Conservation (phyloP, 495 filamentous ascomycete species). For the Xylaria palmicola region DNA sequence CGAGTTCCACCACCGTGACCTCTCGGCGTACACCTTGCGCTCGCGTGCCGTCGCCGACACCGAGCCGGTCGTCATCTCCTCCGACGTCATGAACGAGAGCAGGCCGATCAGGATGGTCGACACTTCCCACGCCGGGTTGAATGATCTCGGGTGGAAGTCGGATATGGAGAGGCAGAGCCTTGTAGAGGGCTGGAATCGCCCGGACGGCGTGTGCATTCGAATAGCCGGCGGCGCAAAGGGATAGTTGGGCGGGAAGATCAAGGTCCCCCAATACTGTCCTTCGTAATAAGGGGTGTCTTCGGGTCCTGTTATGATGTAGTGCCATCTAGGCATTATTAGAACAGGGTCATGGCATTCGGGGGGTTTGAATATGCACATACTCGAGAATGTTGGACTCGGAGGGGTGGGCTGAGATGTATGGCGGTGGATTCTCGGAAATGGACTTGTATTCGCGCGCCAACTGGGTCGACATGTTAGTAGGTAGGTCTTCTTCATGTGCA, state of each 20-base stretch:
- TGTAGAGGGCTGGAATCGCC: slow-evolving; percentile 89
- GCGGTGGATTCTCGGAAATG: slow-evolving; percentile 88
- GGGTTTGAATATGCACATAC: slow-evolving; percentile 42
- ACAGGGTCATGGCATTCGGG: not conserved
- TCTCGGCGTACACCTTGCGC: slow-evolving; percentile 71
- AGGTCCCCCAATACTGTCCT: slow-evolving; percentile 97
- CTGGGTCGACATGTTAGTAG: slow-evolving; percentile 39
- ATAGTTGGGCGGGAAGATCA: slow-evolving; percentile 94
- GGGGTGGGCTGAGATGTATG: slow-evolving; percentile 90
- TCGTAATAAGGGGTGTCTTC: slow-evolving; percentile 89
- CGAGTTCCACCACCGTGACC: slow-evolving; percentile 93
- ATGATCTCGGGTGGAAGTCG: slow-evolving; percentile 95
- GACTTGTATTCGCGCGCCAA: slow-evolving; percentile 92
- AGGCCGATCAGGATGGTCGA: slow-evolving; percentile 93
- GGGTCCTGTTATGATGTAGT: slow-evolving; percentile 97
- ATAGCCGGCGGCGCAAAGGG: slow-evolving; percentile 97
- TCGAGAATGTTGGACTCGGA: slow-evolving; percentile 95
- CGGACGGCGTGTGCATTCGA: slow-evolving; percentile 96
- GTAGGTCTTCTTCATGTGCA: not conserved
- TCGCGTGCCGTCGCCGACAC: slow-evolving; percentile 78
- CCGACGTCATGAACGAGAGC: slow-evolving; percentile 94
- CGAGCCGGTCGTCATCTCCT: slow-evolving; percentile 97
- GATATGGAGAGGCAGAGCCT: slow-evolving; percentile 92
- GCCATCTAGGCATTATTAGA: slow-evolving; percentile 65
- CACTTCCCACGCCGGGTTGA: slow-evolving; percentile 99